phyloP scores from a whole-genome alignment of 2,329 filamentous ascomycete genomes.

The Phyllosticta capitalensis region DNA sequence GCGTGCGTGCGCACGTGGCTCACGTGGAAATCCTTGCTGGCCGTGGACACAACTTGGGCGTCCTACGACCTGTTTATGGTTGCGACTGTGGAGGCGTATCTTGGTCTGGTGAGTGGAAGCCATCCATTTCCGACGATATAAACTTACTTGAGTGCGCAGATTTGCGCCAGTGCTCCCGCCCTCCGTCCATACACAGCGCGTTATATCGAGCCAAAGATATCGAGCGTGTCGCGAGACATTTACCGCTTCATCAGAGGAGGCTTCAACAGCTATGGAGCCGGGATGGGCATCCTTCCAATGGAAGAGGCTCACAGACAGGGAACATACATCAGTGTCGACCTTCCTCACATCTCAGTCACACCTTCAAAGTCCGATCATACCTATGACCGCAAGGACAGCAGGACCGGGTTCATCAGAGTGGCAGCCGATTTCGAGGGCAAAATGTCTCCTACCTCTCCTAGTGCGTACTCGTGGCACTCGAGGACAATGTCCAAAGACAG shows the following conservation, averaged over 20 bases:
- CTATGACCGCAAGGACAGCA: background rate
- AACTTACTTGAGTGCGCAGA: constrained; percentile 13
- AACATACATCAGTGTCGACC: background rate
- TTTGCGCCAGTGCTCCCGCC: constrained; percentile 30
- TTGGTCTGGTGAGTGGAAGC: constrained; percentile 33
- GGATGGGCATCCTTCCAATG: background rate
- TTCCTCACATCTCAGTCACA: background rate
- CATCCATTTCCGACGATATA: background rate
- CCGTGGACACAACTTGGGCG: constrained; percentile 37
- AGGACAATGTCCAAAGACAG: background rate
- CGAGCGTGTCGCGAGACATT: background rate
- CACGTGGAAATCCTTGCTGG: constrained; percentile 32
- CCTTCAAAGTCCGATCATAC: background rate
- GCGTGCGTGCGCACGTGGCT: constrained; percentile 36
- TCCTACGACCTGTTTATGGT: constrained; percentile 39
- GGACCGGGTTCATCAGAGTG: background rate
- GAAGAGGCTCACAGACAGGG: background rate
- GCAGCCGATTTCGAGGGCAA: background rate
- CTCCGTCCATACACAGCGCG: constrained; percentile 21
- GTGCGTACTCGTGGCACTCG: background rate
- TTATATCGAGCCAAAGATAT: background rate
- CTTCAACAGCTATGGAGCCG: background rate
- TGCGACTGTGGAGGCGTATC: constrained; percentile 37
- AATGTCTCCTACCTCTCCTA: background rate
- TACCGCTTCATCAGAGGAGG: background rate